Evolutionary conservation across 2,329 filamentous ascomycete species (phyloP).

Genomic region (Salinomyces thailandicus): DNA sequence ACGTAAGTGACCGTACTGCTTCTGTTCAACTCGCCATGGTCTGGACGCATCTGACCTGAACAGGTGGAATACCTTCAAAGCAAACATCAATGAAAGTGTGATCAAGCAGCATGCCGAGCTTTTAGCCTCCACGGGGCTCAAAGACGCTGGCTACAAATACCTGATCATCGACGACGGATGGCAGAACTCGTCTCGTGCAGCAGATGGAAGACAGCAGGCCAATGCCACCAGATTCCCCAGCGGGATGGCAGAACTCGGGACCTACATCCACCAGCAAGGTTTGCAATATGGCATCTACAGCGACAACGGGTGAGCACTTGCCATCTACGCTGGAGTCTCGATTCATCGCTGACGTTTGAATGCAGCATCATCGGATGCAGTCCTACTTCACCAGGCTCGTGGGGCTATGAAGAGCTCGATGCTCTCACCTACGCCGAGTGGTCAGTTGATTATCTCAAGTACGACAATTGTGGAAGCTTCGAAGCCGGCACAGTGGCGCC

Average conservation of each 20-base stretch:
- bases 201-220: slow-evolving; percentile 34
- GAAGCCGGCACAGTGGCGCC: not conserved
- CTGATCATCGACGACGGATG: slow-evolving; percentile 46
- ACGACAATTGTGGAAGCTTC: slow-evolving; percentile 6
- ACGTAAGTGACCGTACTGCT: no score
- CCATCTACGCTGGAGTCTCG: slow-evolving; percentile 19
- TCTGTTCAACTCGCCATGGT: no score
- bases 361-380: not conserved
- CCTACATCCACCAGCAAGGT: slow-evolving; percentile 37
- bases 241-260: slow-evolving; percentile 40
- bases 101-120: slow-evolving; percentile 36
- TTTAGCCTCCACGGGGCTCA: no score
- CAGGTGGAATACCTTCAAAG: no score
- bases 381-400: slow-evolving; percentile 28
- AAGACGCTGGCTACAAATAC: slow-evolving; percentile 42
- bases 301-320: slow-evolving; percentile 38
- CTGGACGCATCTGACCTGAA: no score
- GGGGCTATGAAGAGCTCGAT: slow-evolving; percentile 44
- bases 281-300: slow-evolving; percentile 46
- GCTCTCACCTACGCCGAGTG: slow-evolving; percentile 42
- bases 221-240: slow-evolving; percentile 35
- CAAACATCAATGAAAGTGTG: no score
- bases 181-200: slow-evolving; percentile 35
- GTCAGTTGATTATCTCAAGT: slow-evolving; percentile 43
- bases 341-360: not conserved